Evolutionary conservation across 768 basidiomycete genomes (phyloP), one percentile per base, ranked within the genome.

Genomic region (Pulveroboletus ravenelii): DNA sequence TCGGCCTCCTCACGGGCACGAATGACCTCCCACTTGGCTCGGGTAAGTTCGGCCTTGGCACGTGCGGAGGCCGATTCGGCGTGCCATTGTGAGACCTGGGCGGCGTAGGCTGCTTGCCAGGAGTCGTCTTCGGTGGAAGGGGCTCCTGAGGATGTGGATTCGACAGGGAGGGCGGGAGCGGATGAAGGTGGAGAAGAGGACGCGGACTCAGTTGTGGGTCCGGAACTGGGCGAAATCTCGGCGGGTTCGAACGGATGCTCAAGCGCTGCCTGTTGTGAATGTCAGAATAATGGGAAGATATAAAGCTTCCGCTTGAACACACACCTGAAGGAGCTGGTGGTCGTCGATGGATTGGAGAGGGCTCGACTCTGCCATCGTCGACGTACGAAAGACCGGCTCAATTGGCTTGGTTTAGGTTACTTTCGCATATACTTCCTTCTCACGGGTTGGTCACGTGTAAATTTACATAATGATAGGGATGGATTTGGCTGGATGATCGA

Each of bases 41-140:
- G 84, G 65, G 83, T 80, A 53, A 74, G 76, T 71, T 89, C 89
- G 9, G 88, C 85, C 64, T 84, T 89, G 62, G 80, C 74, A 45
- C 88, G 83, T 39, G 82, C 83, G 52, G 79, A 79, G 29, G 87
- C 84, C 35, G 83, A 85, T 59, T 82, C 79, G 20, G 78, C 78
- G 36, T 84, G 83, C 90, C 89, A 93, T 48, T 74, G 69, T 45
- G 76, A 73, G 10, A 88, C 72, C 38, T 87, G 84, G 1, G 78
- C 70, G 45, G 90, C 83, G 62, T 90, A 88, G 60, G 82, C 77
- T 14, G 69, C 68, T 59, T 85, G 83, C 85, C 85, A 88, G 8
- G 70, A 54, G 20, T 81, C 81, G 32, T 78, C 70, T 17, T 58
- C 61, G 2, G 40, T 14, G 3, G 52, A 15, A 10, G 36, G 39